Evolutionary conservation across 768 basidiomycete species (phyloP).

Genomic region (Leccinum imitatum): DNA sequence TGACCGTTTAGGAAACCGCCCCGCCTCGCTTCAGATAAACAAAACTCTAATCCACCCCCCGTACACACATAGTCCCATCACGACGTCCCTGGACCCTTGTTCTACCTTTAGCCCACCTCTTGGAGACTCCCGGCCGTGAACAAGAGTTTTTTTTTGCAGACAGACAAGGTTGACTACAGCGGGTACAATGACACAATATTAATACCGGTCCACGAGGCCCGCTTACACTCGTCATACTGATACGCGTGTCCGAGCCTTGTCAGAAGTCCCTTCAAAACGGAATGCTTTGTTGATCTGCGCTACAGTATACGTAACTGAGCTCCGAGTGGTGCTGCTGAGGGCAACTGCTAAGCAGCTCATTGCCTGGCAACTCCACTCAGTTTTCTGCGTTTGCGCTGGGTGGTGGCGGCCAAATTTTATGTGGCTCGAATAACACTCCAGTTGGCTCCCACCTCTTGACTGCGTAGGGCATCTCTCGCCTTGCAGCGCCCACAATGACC

Average conservation of each 20-base stretch:
- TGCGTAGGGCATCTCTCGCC: not conserved
- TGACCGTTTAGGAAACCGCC: constrained; percentile 29
- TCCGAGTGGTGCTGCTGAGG: constrained; percentile 2
- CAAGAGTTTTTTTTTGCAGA: constrained; percentile 7
- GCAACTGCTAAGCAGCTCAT: not conserved
- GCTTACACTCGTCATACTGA: constrained; percentile 10
- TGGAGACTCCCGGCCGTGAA: not conserved
- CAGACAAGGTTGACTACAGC: constrained; percentile 16
- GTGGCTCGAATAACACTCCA: not conserved
- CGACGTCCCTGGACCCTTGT: constrained; percentile 31
- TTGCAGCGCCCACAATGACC: constrained; percentile 1
- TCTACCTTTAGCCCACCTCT: constrained; percentile 25
- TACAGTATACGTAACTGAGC: constrained; percentile 3
- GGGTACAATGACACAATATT: constrained; percentile 20
- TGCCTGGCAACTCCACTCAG: not conserved
- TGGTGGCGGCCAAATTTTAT: not conserved
- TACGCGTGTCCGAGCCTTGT: constrained; percentile 26
- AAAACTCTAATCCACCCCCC: constrained; percentile 14
- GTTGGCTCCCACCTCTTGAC: constrained; percentile 2
- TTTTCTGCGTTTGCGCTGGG: not conserved
- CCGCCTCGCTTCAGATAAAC: constrained; percentile 20
- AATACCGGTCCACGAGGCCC: constrained; percentile 18
- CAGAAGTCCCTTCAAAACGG: constrained; percentile 20
- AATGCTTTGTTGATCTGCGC: constrained; percentile 22
- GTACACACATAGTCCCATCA: constrained; percentile 26